Base-by-base conservation (phyloP, 805 yeast genomes). In the Pichia phayaonensis region DNA sequence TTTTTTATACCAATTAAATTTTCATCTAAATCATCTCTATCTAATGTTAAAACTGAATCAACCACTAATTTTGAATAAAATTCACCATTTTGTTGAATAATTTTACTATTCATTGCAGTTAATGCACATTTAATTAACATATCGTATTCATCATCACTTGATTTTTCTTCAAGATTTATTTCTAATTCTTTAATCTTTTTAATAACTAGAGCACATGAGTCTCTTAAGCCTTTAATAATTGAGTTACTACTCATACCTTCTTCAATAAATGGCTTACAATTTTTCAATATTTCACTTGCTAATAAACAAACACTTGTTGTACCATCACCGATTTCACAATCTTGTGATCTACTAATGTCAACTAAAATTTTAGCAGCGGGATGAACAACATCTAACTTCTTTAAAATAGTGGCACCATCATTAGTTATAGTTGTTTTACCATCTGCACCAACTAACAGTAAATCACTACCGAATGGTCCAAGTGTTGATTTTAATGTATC, bases 291-390 rank as follows among this genome's bases (percentile, higher is more conserved):
- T 71, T 94, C 99, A 50, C 97, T 97, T 2, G 98, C 97, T 51
- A 94, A 69, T 31, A 92, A 84, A 0, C 97, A 87, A 21, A 92
- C 99, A 27, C 96, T 85, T 1, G 99, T 92, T 42, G 99, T 92
- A 58, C 99, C 99, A 70, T 92, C 99, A 53, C 99, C 99, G 56
- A 94, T 96, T 68, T 92, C 98, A 53, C 95, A 96, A 66, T 92
- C 99, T 72, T 92, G 99, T 3, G 96, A 90, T 66, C 95, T 84
- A 18, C 97, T 86, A 51, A 92, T 86, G 65, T 92, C 96, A 48
- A 92, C 99, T 58, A 92, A 73, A 53, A 92, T 90, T 67, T 89
- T 90, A 13, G 99, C 99, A 12, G 99, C 99, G 11, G 99, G 99
- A 63, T 94, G 99, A 24, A 94, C 97, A 50, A 94, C 95, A 63